Evolutionary conservation across 2,329 filamentous ascomycete species (phyloP).

Genomic region (Aspergillus pseudoviridinutans): DNA sequence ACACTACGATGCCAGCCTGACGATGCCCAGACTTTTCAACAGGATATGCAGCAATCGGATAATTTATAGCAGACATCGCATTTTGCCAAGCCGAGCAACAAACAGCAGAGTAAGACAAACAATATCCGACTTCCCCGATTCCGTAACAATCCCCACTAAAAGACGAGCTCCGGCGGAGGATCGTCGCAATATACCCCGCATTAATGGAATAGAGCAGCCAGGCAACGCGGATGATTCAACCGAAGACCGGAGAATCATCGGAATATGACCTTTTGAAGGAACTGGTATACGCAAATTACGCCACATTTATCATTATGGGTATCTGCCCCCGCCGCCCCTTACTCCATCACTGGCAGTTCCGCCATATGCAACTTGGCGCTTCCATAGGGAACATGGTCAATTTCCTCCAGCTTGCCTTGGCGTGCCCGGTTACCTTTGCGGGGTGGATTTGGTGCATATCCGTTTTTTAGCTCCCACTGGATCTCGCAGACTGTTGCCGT

Average conservation of each 20-base stretch:
- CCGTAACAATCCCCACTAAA: not conserved
- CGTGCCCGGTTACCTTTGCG: conserved; percentile 30
- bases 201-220: not conserved
- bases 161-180: not conserved
- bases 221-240: too few relatives aligned
- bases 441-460: conserved; percentile 34
- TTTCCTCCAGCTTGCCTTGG: conserved; percentile 30
- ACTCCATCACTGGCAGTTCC: conserved; percentile 32
- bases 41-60: not conserved
- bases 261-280: too few relatives aligned
- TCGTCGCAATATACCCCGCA: not conserved
- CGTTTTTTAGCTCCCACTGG: conserved; percentile 32
- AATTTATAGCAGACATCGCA: not conserved
- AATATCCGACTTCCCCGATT: not conserved
- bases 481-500: conserved; percentile 39
- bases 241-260: too few relatives aligned
- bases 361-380: conserved; percentile 47
- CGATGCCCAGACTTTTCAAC: not conserved
- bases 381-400: conserved; percentile 45
- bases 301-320: too few relatives aligned
- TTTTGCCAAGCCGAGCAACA: not conserved
- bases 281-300: too few relatives aligned
- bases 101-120: not conserved
- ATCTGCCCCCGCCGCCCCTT: too few relatives aligned
- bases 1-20: not conserved